Evolutionary conservation across 257 asterid genomes (phyloP).

Genomic region (Nemophila menziesii): DNA sequence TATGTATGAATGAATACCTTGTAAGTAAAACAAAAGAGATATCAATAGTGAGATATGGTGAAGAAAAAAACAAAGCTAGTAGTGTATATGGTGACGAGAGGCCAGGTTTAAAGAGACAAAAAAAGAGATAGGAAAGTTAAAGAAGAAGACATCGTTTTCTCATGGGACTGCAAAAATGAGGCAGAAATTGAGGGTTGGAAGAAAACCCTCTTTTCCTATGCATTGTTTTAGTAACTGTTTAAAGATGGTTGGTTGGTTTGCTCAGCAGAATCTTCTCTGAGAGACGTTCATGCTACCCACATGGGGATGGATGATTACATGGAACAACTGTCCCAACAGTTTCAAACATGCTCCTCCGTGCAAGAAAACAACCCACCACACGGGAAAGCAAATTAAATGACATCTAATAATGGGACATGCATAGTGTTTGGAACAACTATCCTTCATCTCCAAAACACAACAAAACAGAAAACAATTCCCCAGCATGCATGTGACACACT

Average conservation of each 20-base stretch:
- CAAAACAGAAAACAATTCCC: too few species aligned
- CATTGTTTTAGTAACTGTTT: slow-evolving; percentile 49
- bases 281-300: slow-evolving; percentile 43
- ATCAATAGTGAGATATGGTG: neutral
- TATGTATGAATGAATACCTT: too few species aligned
- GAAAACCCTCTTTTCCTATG: slow-evolving; percentile 23
- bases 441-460: too few species aligned
- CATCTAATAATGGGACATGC: too few species aligned
- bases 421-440: too few species aligned
- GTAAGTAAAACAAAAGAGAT: too few species aligned
- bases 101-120: slow-evolving; percentile 13
- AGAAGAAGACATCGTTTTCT: slow-evolving; percentile 35
- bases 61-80: neutral
- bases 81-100: neutral
- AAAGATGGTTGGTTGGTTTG: slow-evolving; percentile 33
- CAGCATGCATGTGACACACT: too few species aligned
- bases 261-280: slow-evolving; percentile 32
- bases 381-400: slow-evolving; percentile 1
- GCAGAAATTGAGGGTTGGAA: slow-evolving; percentile 48
- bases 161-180: slow-evolving; percentile 46
- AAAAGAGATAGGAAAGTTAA: slow-evolving; percentile 7
- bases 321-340: slow-evolving; percentile 23
- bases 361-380: slow-evolving; percentile 4
- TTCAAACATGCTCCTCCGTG: slow-evolving; percentile 14
- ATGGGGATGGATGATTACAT: slow-evolving; percentile 37